phyloP scores from a whole-genome alignment of 2,329 filamentous ascomycete species.

The Alternaria sp. region DNA sequence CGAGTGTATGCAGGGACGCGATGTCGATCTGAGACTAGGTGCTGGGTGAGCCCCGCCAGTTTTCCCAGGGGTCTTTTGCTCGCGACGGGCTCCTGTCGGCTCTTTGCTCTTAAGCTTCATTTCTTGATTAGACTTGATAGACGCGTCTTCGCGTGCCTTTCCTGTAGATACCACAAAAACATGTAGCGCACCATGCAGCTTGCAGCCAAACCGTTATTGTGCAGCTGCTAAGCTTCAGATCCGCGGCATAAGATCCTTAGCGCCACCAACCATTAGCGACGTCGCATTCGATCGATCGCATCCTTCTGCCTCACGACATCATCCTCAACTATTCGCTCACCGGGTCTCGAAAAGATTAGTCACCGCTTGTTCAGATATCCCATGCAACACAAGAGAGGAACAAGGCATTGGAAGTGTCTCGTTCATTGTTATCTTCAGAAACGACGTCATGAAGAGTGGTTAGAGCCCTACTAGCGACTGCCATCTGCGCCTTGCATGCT shows the following conservation, averaged over 20 bases:
- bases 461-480: not conserved
- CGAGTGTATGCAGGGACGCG: conserved; percentile 23
- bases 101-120: not conserved
- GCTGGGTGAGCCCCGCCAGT: conserved; percentile 13
- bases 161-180: not conserved
- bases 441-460: too few relatives aligned
- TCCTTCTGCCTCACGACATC: conserved; percentile 4
- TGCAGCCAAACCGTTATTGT: not conserved
- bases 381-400: not conserved
- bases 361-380: not conserved
- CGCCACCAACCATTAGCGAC: conserved; percentile 7
- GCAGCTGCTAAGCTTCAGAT: conserved; percentile 10
- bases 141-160: not conserved
- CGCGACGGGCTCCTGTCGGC: not conserved
- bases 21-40: conserved; percentile 19
- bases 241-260: conserved; percentile 8
- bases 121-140: not conserved
- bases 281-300: conserved; percentile 9
- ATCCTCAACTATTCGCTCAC: not conserved
- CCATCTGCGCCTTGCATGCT: not conserved
- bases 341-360: not conserved
- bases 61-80: not conserved
- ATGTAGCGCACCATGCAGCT: not conserved
- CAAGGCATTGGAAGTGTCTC: not conserved
- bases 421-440: not conserved